phyloP scores from a whole-genome alignment of 2,329 filamentous ascomycete genomes.

The Elsinoe perseae region DNA sequence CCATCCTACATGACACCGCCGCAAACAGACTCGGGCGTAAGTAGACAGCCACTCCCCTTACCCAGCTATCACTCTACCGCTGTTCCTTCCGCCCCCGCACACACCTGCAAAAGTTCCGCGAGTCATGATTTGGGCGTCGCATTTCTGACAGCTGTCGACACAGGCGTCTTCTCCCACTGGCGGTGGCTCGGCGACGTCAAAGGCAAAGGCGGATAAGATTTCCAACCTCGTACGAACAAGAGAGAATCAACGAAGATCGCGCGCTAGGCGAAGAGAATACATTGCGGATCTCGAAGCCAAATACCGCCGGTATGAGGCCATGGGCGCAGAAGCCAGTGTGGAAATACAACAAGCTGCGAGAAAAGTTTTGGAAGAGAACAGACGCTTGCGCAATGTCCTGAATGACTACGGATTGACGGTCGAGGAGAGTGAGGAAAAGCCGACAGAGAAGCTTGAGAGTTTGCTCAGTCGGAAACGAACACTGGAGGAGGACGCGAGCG shows the following conservation, averaged over 20 bases:
- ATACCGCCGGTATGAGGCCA: conserved; percentile 54
- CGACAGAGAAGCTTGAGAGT: conserved; percentile 16
- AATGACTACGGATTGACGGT: conserved; percentile 51
- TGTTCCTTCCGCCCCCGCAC: not conserved
- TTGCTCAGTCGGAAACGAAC: conserved; percentile 18
- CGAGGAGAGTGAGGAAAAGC: conserved; percentile 42
- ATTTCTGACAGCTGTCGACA: not conserved
- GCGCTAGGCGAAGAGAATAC: conserved; percentile 66
- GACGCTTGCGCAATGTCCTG: conserved; percentile 53
- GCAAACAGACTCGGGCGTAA: conserved; percentile 13
- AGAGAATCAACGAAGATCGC: conserved; percentile 70
- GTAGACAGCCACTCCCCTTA: not conserved
- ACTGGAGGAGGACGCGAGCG: conserved; percentile 10
- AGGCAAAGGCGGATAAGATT: conserved; percentile 1
- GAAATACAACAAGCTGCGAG: conserved; percentile 65
- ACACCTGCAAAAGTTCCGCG: not conserved
- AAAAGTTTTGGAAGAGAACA: conserved; percentile 62
- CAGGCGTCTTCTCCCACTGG: conserved; percentile 8
- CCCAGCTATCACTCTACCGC: conserved; percentile 1
- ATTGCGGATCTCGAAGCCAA: conserved; percentile 60
- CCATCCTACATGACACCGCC: conserved; percentile 5
- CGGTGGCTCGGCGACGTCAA: not conserved
- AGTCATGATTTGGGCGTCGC: not conserved
- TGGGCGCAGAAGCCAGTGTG: conserved; percentile 59
- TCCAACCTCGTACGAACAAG: conserved; percentile 54